phyloP scores from a whole-genome alignment of 2,329 filamentous ascomycete genomes.

The Pyricularia sp. region DNA sequence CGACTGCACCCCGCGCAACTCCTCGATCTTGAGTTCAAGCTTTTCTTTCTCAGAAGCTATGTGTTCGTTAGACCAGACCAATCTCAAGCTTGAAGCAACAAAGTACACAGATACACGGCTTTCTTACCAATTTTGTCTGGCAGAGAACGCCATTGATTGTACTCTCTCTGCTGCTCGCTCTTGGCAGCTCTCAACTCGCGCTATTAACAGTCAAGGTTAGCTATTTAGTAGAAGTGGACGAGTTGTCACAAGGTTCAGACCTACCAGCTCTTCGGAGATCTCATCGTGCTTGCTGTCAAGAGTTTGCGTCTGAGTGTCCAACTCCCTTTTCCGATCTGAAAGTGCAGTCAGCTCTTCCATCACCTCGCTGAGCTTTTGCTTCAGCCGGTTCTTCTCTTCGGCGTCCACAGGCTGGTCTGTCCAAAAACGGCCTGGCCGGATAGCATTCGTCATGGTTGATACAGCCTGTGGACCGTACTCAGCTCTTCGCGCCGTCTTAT shows the following conservation, averaged over 20 bases:
- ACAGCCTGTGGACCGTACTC: slow-evolving; percentile 73
- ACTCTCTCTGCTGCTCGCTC: slow-evolving; percentile 53
- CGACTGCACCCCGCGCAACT: neutral
- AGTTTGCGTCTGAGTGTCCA: slow-evolving; percentile 28
- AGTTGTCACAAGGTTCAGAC: neutral
- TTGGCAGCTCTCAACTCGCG: slow-evolving; percentile 50
- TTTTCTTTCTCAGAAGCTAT: neutral
- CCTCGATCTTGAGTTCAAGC: slow-evolving; percentile 13
- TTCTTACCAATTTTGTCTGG: slow-evolving; percentile 61
- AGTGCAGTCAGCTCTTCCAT: slow-evolving; percentile 24
- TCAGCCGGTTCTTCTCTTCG: slow-evolving; percentile 52
- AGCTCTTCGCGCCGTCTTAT: slow-evolving; percentile 57
- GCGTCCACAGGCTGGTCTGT: slow-evolving; percentile 67
- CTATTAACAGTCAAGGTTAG: neutral
- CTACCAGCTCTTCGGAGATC: slow-evolving; percentile 24
- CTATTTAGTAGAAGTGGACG: neutral
- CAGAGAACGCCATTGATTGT: slow-evolving; percentile 55
- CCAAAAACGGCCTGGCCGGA: slow-evolving; percentile 60
- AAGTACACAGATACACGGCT: neutral
- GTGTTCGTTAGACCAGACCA: neutral
- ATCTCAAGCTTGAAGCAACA: neutral
- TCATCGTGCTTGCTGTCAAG: slow-evolving; percentile 27
- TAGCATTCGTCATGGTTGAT: slow-evolving; percentile 55
- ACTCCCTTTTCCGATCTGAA: slow-evolving; percentile 20
- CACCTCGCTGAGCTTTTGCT: slow-evolving; percentile 38